phyloP scores from a whole-genome alignment of 441 rosid genomes.

The Gossypium gossypioides region DNA sequence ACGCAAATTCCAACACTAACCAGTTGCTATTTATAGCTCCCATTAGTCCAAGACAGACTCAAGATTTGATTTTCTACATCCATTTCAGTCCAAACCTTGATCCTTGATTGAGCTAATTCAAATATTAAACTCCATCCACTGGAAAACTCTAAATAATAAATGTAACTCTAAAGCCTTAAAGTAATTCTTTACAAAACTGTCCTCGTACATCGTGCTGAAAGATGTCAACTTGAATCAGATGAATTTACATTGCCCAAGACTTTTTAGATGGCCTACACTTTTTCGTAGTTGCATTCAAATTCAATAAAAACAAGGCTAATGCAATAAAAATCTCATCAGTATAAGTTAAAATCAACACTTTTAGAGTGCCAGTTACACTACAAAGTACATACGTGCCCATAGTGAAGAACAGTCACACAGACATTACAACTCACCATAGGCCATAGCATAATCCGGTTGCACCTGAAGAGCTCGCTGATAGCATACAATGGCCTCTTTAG shows the following conservation, averaged over 20 bases:
- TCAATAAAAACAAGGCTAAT: not conserved
- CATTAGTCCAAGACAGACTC: not conserved
- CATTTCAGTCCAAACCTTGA: not conserved
- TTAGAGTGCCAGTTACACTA: not conserved
- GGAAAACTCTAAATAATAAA: not conserved
- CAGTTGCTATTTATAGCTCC: not conserved
- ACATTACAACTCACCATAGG: constrained; percentile 57
- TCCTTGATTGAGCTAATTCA: not conserved
- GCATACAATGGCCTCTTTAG: constrained; percentile 81
- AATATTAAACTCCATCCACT: not conserved
- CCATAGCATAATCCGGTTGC: constrained; percentile 75
- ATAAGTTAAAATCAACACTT: not conserved
- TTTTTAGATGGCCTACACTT: not conserved
- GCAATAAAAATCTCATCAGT: not conserved
- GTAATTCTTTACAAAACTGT: not conserved
- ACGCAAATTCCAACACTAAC: not conserved
- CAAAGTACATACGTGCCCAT: not conserved
- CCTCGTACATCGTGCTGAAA: not conserved
- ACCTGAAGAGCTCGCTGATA: constrained; percentile 84
- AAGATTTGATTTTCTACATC: not conserved
- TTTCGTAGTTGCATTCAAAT: not conserved
- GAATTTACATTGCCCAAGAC: not conserved
- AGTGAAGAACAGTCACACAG: not conserved
- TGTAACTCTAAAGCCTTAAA: not conserved
- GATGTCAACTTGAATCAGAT: not conserved